phyloP scores from a whole-genome alignment of 257 asterid genomes.

The Nicotiana tabacum region DNA sequence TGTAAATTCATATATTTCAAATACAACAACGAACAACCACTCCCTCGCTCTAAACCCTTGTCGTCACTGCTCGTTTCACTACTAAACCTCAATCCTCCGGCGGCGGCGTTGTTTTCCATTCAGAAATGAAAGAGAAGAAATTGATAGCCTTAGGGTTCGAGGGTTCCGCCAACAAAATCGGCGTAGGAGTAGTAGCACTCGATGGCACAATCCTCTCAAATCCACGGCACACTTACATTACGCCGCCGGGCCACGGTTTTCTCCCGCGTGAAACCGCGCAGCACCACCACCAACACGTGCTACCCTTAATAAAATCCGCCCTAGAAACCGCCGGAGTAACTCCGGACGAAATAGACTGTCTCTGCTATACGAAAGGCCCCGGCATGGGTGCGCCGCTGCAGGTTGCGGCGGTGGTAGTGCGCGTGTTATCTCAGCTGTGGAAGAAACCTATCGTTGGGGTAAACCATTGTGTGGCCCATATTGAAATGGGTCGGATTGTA shows the following conservation, averaged over 20 bases:
- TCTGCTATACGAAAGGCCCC: slow-evolving; percentile 96
- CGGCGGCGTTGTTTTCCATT: neutral
- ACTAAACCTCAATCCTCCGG: neutral
- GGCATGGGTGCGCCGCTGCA: slow-evolving; percentile 91
- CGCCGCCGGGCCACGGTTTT: slow-evolving; percentile 97
- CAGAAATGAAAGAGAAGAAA: slow-evolving; percentile 45
- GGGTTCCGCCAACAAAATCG: slow-evolving; percentile 95
- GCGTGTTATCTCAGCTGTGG: slow-evolving; percentile 88
- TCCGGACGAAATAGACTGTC: slow-evolving; percentile 56
- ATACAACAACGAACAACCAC: neutral
- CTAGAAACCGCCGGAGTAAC: slow-evolving; percentile 54
- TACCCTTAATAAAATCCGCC: slow-evolving; percentile 71
- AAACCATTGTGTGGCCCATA: slow-evolving; percentile 93
- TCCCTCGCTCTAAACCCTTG: neutral
- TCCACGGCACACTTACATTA: slow-evolving; percentile 91
- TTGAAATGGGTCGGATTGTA: slow-evolving; percentile 90
- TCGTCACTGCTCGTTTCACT: neutral
- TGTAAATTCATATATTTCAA: neutral
- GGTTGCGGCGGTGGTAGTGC: slow-evolving; percentile 83
- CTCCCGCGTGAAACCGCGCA: slow-evolving; percentile 97
- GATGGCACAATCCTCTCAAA: slow-evolving; percentile 82
- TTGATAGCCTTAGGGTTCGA: slow-evolving; percentile 73
- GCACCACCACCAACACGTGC: slow-evolving; percentile 82
- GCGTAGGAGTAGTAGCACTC: slow-evolving; percentile 67
- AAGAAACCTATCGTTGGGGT: slow-evolving; percentile 86